Evolutionary conservation across 257 asterid genomes (phyloP).

Genomic region (Petunia axillaris): DNA sequence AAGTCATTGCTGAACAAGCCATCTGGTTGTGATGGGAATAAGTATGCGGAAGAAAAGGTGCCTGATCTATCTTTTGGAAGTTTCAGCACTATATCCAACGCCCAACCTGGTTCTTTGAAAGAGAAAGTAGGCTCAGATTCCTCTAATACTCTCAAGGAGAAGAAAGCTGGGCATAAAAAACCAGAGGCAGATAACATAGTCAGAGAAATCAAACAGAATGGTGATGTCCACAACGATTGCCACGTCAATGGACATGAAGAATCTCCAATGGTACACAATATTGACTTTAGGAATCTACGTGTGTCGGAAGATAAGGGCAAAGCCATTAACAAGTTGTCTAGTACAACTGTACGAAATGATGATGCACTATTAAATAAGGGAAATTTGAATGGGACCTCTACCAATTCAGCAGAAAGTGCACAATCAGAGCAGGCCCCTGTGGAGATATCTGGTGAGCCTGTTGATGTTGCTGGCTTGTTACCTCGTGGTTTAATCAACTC

Average conservation of each 20-base stretch:
- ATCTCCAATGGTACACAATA: constrained; percentile 33
- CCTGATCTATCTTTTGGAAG: constrained; percentile 59
- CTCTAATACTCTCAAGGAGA: constrained; percentile 35
- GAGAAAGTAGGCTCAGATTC: constrained; percentile 33
- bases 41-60: constrained; percentile 37
- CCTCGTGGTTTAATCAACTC: constrained; percentile 88
- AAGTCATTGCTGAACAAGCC: constrained; percentile 49
- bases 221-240: constrained; percentile 35
- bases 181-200: constrained; percentile 32
- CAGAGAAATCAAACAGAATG: constrained; percentile 50
- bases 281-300: constrained; percentile 37
- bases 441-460: constrained; percentile 42
- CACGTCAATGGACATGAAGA: constrained; percentile 38
- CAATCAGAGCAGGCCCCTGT: constrained; percentile 37
- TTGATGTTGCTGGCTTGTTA: constrained; percentile 51
- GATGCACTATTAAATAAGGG: constrained; percentile 32
- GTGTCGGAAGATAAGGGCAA: constrained; percentile 41
- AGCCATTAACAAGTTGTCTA: constrained; percentile 32
- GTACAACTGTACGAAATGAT: constrained; percentile 30
- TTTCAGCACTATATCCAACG: constrained; percentile 37
- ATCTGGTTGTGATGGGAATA: constrained; percentile 33
- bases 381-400: constrained; percentile 44
- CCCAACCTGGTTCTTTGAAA: constrained; percentile 36
- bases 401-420: constrained; percentile 39
- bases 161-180: constrained; percentile 31